Evolutionary conservation across 139 green algal species (phyloP).

Genomic region (Chlorella vulgaris): DNA sequence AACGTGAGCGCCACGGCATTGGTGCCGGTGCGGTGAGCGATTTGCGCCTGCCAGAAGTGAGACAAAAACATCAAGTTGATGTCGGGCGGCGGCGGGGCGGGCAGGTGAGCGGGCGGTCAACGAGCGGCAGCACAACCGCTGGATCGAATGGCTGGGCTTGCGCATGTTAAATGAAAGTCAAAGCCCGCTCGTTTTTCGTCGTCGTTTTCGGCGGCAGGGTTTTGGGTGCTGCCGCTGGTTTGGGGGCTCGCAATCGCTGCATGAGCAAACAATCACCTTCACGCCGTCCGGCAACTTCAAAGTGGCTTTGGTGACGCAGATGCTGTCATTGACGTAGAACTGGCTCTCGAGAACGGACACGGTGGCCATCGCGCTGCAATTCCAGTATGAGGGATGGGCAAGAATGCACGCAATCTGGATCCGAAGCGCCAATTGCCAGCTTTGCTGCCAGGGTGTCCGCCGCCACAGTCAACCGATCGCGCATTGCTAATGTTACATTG

Average conservation of each 20-base stretch:
- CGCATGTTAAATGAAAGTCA: too few species aligned
- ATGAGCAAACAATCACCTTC: not conserved
- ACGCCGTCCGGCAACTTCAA: slow-evolving; percentile 1
- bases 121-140: not conserved
- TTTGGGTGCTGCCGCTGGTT: not conserved
- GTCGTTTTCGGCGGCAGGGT: not conserved
- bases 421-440: too few species aligned
- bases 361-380: not conserved
- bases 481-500: too few species aligned
- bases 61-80: not conserved
- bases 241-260: not conserved
- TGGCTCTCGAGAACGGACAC: not conserved
- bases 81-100: too few species aligned
- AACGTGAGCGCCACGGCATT: not conserved
- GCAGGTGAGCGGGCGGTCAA: not conserved
- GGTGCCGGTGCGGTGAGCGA: not conserved
- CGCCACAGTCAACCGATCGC: too few species aligned
- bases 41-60: not conserved
- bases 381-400: not conserved
- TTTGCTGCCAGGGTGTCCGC: too few species aligned
- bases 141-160: too few species aligned
- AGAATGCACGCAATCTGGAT: not conserved
- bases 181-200: too few species aligned
- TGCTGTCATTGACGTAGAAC: not conserved
- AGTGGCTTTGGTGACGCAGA: not conserved